These are phyloP conservation scores for Mycena vulgaris DNA, from an alignment of 768 basidiomycete genomes.

Conservation along the genomic window DNA sequence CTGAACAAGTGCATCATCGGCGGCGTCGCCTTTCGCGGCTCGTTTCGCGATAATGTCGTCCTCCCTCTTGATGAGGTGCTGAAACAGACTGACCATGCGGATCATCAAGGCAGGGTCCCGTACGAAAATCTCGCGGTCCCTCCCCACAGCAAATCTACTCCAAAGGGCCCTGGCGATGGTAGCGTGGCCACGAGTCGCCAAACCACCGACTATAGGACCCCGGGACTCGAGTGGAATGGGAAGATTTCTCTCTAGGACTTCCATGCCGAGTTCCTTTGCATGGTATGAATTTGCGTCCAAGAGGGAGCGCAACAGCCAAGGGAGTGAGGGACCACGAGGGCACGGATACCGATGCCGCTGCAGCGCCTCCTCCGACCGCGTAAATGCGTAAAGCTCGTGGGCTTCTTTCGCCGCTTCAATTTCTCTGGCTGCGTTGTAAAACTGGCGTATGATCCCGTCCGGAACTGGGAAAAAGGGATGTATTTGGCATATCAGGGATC, in stretches of 20 bases:
- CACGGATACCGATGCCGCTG: slow-evolving; percentile 60
- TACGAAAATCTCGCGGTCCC: slow-evolving; percentile 57
- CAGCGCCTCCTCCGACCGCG: slow-evolving; percentile 52
- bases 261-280: slow-evolving; percentile 63
- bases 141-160: slow-evolving; percentile 66
- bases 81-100: slow-evolving; percentile 67
- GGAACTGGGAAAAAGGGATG: slow-evolving; percentile 58
- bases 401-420: slow-evolving; percentile 53
- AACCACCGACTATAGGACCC: slow-evolving; percentile 63
- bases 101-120: slow-evolving; percentile 62
- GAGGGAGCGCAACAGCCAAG: slow-evolving; percentile 70
- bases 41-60: slow-evolving; percentile 33
- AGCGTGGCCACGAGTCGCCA: slow-evolving; percentile 65
- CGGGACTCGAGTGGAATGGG: slow-evolving; percentile 61
- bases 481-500: slow-evolving; percentile 58
- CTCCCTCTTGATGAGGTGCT: slow-evolving; percentile 44
- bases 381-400: slow-evolving; percentile 62
- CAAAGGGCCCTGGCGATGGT: slow-evolving; percentile 68
- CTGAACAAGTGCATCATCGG: slow-evolving; percentile 31
- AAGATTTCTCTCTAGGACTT: slow-evolving; percentile 60
- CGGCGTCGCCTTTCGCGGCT: neutral
- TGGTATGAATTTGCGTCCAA: slow-evolving; percentile 60
- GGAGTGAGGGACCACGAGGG: slow-evolving; percentile 62
- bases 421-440: slow-evolving; percentile 59
- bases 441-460: slow-evolving; percentile 59